Percentiles rank a stretch among this genome's conserved stretches.
These are phyloP conservation scores for Glonium stellatum DNA, from an alignment of 495 filamentous ascomycete species.

Conservation along the genomic window DNA sequence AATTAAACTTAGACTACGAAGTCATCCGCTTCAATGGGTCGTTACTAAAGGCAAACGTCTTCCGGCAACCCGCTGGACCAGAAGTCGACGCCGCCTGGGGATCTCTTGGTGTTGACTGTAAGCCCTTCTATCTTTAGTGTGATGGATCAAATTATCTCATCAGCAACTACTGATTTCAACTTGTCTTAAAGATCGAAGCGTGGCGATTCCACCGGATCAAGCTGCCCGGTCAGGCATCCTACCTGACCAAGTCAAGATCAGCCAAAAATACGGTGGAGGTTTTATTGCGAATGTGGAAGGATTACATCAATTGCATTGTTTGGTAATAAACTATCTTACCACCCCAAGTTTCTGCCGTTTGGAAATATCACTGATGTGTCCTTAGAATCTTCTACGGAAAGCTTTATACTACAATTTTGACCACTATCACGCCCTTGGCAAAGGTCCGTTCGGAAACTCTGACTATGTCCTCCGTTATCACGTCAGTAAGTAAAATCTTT, in stretches of 20 bases:
- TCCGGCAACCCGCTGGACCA: slow-evolving; percentile 44
- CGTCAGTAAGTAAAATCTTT: slow-evolving; percentile 35
- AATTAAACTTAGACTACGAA: slow-evolving; percentile 34
- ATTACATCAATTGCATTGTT: slow-evolving; percentile 51
- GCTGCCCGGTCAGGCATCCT: slow-evolving; percentile 40
- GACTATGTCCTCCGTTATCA: slow-evolving; percentile 44
- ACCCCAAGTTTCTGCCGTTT: not conserved
- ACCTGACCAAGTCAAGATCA: slow-evolving; percentile 45
- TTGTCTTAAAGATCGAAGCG: slow-evolving; percentile 34
- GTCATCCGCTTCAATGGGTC: slow-evolving; percentile 44
- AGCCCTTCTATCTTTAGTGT: not conserved
- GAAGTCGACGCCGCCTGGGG: slow-evolving; percentile 55
- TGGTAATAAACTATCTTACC: slow-evolving; percentile 33
- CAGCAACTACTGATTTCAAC: not conserved
- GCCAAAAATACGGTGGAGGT: slow-evolving; percentile 47
- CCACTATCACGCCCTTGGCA: slow-evolving; percentile 43
- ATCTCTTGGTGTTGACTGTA: slow-evolving; percentile 48
- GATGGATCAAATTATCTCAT: not conserved
- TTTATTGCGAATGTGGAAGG: slow-evolving; percentile 50
- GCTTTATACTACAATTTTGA: slow-evolving; percentile 51
- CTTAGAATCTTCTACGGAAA: slow-evolving; percentile 48
- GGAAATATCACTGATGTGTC: not conserved
- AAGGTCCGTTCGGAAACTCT: slow-evolving; percentile 45
- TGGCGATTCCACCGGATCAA: slow-evolving; percentile 37
- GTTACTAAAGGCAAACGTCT: slow-evolving; percentile 47